phyloP scores from a whole-genome alignment of 345 rosid species.

The Rhizophora apiculata region DNA sequence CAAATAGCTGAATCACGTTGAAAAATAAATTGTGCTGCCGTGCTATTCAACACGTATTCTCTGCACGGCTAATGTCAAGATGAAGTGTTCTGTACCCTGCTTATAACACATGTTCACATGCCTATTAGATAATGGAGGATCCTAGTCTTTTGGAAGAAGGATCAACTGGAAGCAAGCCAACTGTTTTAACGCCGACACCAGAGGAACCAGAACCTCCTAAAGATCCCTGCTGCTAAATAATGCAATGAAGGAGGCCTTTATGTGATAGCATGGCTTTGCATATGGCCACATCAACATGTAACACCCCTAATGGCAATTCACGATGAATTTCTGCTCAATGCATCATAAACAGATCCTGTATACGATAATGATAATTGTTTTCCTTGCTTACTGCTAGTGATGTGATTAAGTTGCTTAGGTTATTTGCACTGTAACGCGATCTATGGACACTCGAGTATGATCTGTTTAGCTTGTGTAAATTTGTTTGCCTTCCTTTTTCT shows the following conservation, averaged over 20 bases:
- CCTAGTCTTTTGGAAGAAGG: conserved; percentile 97
- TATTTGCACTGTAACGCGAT: conserved; percentile 3
- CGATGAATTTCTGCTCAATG: conserved; percentile 3
- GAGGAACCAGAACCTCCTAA: conserved; percentile 40
- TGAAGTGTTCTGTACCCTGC: neutral
- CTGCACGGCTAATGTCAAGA: neutral
- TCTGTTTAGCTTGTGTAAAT: conserved; percentile 20
- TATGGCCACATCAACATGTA: neutral
- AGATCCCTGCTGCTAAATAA: conserved; percentile 52
- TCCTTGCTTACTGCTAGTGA: neutral
- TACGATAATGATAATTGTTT: conserved; percentile 17
- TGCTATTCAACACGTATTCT: neutral
- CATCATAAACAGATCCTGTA: conserved; percentile 17
- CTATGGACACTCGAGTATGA: conserved; percentile 8
- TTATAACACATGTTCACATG: conserved; percentile 1
- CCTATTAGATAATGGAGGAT: conserved; percentile 75
- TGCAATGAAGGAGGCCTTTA: neutral
- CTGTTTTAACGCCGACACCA: conserved; percentile 65
- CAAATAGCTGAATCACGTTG: neutral
- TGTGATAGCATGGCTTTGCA: neutral
- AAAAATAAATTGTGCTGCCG: neutral
- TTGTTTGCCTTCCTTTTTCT: conserved; percentile 8
- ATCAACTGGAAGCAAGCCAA: conserved; percentile 63
- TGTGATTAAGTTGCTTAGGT: conserved; percentile 8
- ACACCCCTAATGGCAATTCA: conserved; percentile 7